These are phyloP conservation scores for Rhizoclosmatium globosum DNA, from an alignment of 192 early-diverging fungal species.

Conservation along the genomic window DNA sequence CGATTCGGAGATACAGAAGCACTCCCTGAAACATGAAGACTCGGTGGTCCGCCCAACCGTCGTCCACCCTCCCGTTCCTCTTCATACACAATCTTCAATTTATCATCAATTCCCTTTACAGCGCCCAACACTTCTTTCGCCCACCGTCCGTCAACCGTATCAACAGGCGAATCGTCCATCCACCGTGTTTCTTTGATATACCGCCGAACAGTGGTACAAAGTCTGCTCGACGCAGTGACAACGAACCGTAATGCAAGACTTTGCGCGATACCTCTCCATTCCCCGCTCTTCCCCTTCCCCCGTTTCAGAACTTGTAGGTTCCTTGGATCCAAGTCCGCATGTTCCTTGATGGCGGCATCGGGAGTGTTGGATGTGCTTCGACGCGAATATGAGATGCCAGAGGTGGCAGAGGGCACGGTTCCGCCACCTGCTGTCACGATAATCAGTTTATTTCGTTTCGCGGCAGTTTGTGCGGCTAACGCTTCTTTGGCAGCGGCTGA, in stretches of 20 bases:
- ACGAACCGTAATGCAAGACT: constrained; percentile 28
- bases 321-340: constrained; percentile 6
- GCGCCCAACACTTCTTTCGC: neutral
- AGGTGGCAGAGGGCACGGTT: constrained; percentile 14
- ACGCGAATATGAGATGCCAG: constrained; percentile 12
- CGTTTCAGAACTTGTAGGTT: constrained; percentile 21
- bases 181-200: constrained; percentile 15
- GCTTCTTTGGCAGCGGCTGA: neutral
- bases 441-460: constrained; percentile 12
- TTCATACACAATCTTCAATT: constrained; percentile 27
- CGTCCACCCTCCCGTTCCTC: constrained; percentile 1
- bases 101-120: constrained; percentile 9
- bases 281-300: neutral
- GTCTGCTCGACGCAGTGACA: neutral
- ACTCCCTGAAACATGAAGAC: no score
- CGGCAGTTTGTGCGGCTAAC: neutral
- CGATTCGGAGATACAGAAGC: no score
- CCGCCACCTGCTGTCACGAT: constrained; percentile 40
- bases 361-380: neutral
- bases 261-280: constrained; percentile 33
- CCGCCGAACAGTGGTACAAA: constrained; percentile 11
- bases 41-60: no score
- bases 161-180: constrained; percentile 12
- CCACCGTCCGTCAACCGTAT: neutral
- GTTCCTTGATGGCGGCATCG: neutral